A percentile compares a stretch with the other conserved stretches of the same genome.
Evolutionary conservation across 768 basidiomycete species (phyloP).

Genomic region (Tulasnella sp.): DNA sequence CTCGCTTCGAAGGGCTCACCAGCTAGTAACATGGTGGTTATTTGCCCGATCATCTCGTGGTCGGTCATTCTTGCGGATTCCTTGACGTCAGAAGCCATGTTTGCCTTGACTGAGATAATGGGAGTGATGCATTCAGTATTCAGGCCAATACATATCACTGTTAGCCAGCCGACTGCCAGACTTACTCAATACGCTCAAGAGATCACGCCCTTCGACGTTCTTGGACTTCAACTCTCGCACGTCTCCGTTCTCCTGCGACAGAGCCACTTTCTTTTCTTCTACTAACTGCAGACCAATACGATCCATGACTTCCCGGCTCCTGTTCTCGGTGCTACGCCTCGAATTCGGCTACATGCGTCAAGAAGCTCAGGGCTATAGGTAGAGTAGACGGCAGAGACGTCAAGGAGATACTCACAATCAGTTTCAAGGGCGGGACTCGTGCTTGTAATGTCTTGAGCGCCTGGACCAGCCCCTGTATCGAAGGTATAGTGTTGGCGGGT

Average conservation of each 20-base stretch:
- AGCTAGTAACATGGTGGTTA: constrained; percentile 23
- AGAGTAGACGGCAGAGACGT: too few relatives aligned
- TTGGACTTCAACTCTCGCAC: background rate
- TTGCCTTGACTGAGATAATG: constrained; percentile 41
- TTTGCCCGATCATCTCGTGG: too few relatives aligned
- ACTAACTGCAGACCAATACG: background rate
- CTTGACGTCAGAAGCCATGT: constrained; percentile 51
- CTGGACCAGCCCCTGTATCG: background rate
- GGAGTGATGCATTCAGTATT: too few relatives aligned
- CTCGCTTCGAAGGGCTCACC: too few relatives aligned
- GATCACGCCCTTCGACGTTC: background rate
- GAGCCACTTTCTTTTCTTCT: background rate
- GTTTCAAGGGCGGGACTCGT: background rate
- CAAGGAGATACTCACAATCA: background rate
- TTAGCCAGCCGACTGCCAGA: constrained; percentile 30
- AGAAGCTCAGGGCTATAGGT: too few relatives aligned
- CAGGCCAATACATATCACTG: constrained; percentile 30
- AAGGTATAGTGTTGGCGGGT: too few relatives aligned
- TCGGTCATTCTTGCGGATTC: constrained; percentile 47
- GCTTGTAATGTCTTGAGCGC: background rate
- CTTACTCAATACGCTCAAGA: constrained; percentile 4
- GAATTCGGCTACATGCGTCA: background rate
- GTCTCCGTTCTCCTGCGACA: background rate
- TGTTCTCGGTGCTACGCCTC: background rate
- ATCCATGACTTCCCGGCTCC: background rate